Evolutionary conservation across 2,329 filamentous ascomycete species (phyloP).

Genomic region (Corynespora cassiicola): DNA sequence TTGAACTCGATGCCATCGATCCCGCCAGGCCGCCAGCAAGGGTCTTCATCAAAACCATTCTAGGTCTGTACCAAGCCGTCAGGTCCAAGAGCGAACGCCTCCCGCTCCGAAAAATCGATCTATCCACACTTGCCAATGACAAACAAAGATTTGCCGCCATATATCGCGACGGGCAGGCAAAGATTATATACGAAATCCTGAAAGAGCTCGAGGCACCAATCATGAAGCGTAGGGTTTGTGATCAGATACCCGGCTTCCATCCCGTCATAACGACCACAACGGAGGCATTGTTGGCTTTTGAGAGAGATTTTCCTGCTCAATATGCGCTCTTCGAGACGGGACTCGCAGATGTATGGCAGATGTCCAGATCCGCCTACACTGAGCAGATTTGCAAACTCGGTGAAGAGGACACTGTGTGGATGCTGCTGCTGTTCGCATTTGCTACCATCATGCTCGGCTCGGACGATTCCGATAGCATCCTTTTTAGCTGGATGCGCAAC

Average conservation of each 20-base stretch:
- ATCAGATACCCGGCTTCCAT: slow-evolving; percentile 4
- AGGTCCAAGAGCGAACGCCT: slow-evolving; percentile 25
- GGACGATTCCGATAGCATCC: slow-evolving; percentile 1
- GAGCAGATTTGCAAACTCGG: slow-evolving; percentile 9
- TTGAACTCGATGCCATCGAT: slow-evolving; percentile 17
- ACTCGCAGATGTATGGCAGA: slow-evolving; percentile 14
- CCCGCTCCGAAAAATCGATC: too few species aligned
- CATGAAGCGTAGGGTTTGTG: slow-evolving; percentile 7
- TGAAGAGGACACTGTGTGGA: slow-evolving; percentile 26
- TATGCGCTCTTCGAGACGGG: slow-evolving; percentile 16
- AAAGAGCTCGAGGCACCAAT: slow-evolving; percentile 26
- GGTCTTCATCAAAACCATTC: slow-evolving; percentile 29
- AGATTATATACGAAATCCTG: slow-evolving; percentile 31
- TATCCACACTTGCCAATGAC: slow-evolving; percentile 31
- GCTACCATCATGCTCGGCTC: slow-evolving; percentile 15
- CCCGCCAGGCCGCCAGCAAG: slow-evolving; percentile 18
- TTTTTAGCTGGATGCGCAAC: slow-evolving; percentile 10
- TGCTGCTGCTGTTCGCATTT: slow-evolving; percentile 26
- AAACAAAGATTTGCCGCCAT: slow-evolving; percentile 50
- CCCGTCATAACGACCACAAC: slow-evolving; percentile 19
- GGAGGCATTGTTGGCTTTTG: slow-evolving; percentile 17
- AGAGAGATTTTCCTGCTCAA: slow-evolving; percentile 14
- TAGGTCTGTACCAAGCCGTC: slow-evolving; percentile 30
- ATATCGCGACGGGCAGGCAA: slow-evolving; percentile 51
- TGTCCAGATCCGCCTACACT: slow-evolving; percentile 1